Base-by-base conservation (phyloP, 2,329 filamentous ascomycete genomes). In the Simplicillium aogashimaense region DNA sequence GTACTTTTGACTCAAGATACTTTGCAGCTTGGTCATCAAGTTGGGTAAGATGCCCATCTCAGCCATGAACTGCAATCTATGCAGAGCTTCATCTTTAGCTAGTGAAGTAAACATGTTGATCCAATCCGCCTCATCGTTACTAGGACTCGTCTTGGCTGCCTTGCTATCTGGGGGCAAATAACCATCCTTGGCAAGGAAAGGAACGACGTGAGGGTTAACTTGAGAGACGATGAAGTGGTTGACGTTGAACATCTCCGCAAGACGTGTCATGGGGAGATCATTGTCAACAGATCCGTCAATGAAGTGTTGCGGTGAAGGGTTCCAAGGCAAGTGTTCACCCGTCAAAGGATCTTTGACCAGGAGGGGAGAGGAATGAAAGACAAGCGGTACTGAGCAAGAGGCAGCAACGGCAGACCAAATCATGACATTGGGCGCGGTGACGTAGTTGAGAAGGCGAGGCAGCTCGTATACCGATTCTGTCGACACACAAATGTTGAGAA, bases 171-270 rank as follows among this genome's bases (percentile, higher is more conserved):
- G 64, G 7, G 63, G 61, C 1, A 74, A 58, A 18, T 73, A 70
- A 45, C 87, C 83, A 43, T 94, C 85, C 48, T 81, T 84, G 13
- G 76, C 70, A 13, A 95, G 65, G 52, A 97, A 95, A 0, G 87
- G 86, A 0, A 94, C 78, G 8, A 95, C 86, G 52, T 97, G 90
- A 1, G 90, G 90, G 52, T 97, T 97, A 38, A 95, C 88, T 57
- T 97, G 90, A 0, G 88, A 95, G 14, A 95, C 90, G 49, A 97
- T 95, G 55, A 95, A 95, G 57, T 95, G 90, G 54, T 95, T 95
- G 56, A 95, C 89, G 54, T 95, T 95, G 68, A 95, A 95, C 83
- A 95, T 89, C 55, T 95, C 88, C 1, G 88, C 81, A 13, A 97
- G 69, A 2, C 86, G 78, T 15, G 83, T 87, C 78, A 94, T 94